Evolutionary conservation across 192 early-diverging fungal genomes (phyloP), one percentile per base, ranked within the genome.

Genomic region (Thoreauomyces humboldtii): DNA sequence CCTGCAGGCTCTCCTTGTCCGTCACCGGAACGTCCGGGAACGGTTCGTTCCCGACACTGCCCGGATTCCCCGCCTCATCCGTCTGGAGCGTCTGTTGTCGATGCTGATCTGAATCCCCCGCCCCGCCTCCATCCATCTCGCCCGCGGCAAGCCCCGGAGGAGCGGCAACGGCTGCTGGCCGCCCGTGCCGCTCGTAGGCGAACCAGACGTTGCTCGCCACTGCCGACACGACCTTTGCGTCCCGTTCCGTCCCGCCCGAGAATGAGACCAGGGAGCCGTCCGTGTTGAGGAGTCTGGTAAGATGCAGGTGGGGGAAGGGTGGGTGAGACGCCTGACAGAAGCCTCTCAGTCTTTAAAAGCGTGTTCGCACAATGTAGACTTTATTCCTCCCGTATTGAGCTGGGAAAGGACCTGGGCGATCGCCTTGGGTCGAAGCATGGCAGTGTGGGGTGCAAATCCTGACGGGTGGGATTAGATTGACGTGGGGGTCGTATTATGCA

Each of bases 181-280:
- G 25, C 25, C 70, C 70, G 58, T 77, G 69, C 22, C 77, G 59
- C 63, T 78, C 73, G 44, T 78, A 78, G 2, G 73, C 77, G 33
- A 66, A 67, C 77, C 77, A 78, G 0, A 78, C 58, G 33, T 78
- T 74, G 33, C 64, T 58, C 15, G 58, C 77, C 7, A 78, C 71
- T 0, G 77, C 77, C 7, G 77, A 59, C 15, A 69, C 7, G 29
- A 73, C 58, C 31, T 68, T 72, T 2, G 77, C 77, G 24, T 70
- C 67, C 12, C 43, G 36, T 17, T 74, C 69, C 0, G 62, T 21
- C 7, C 66, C 70, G 17, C 77, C 77, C 12, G 73, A 60, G 58
- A 75, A 78, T 3, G 63, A 67, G n/a, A 78, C 57, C 0, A 78
- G 63, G 12, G 65, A 66, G 28, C 77, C 77, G 45, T 78, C 77